These are phyloP conservation scores for Vitis hybrid DNA, from an alignment of 177 flowering plant species.

Conservation along the genomic window DNA sequence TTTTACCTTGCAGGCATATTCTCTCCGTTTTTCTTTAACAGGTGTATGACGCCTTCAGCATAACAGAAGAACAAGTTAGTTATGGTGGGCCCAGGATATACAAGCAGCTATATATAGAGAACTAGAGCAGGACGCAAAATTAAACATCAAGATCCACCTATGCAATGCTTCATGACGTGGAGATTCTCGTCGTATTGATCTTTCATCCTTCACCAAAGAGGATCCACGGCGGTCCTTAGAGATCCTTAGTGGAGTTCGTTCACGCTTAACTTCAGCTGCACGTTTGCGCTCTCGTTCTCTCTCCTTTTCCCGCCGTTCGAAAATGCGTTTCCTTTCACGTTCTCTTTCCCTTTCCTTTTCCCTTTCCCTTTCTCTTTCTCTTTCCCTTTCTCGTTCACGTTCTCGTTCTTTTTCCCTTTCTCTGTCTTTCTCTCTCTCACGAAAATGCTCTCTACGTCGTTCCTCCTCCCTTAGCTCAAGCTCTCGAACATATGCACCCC, in stretches of 20 bases:
- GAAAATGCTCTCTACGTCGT: constrained; percentile 68
- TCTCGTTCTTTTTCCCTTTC: constrained; percentile 65
- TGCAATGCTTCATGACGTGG: constrained; percentile 69
- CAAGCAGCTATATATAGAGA: constrained; percentile 56
- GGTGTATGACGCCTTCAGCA: constrained; percentile 99
- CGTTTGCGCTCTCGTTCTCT: constrained; percentile 69
- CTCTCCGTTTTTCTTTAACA: constrained; percentile 90
- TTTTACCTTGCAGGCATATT: constrained; percentile 99
- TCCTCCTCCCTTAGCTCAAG: constrained; percentile 83
- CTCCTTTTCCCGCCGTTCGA: constrained; percentile 63
- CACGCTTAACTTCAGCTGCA: constrained; percentile 60
- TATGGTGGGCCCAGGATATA: constrained; percentile 45
- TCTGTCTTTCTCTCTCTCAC: constrained; percentile 73
- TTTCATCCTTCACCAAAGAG: constrained; percentile 53
- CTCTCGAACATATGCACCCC: constrained; percentile 57
- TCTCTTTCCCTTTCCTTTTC: constrained; percentile 40
- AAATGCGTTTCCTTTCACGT: constrained; percentile 53
- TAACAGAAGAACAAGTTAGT: constrained; percentile 86
- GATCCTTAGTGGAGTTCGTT: constrained; percentile 64
- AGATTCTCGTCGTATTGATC: constrained; percentile 54
- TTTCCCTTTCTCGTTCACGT: constrained; percentile 46
- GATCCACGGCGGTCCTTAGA: constrained; percentile 68
- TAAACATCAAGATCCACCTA: constrained; percentile 83
- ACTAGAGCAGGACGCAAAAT: constrained; percentile 51
- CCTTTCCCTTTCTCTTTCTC: constrained; percentile 40